Evolutionary conservation across 768 basidiomycete species (phyloP), one percentile per base, ranked within the genome.

Genomic region (Coprinopsis marcescibilis): DNA sequence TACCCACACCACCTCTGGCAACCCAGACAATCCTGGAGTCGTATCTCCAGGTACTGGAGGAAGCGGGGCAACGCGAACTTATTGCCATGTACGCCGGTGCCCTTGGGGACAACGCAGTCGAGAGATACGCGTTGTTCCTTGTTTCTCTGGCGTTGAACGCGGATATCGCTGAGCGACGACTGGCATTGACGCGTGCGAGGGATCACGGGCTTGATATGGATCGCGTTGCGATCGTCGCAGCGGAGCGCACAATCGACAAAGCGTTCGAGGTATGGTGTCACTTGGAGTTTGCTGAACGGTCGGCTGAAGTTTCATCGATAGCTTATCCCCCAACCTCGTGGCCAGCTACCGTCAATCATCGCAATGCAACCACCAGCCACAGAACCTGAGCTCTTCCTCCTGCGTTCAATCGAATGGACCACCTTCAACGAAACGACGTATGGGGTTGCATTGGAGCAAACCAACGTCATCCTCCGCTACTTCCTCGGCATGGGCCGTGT

Each of bases 81-180:
- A 92, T 98, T 11, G 93, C 95, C 0, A 80, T 96, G 72, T 98
- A 99, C 61, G 92, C 92, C 4, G 81, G 89, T 12, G 89, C 89
- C 23, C 68, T 98, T 17, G 89, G 92, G 4, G 85, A 90, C 57
- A 90, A 91, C 52, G 92, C 92, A 2, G 82, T 95, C 29, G 87
- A 92, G 56, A 84, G 90, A 27, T 98, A 97, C 55, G 92, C 93
- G 0, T 69, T 84, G 55, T 97, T 93, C 81, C 73, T 98, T 19
- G 80, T 86, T 24, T 86, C 84, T 0, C 73, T 89, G 14, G 85
- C 78, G 35, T 72, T 88, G 14, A 68, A 75, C 1, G 76, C 77
- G 0, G 81, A 85, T 51, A 65, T 77, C 41, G 66, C 72, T 21
- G 84, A 89, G 52, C 78, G 92, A 17, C 70, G 75, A 26, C 64